Evolutionary conservation across 208 protist genomes (phyloP).

Genomic region (Acanthamoeba healyi): DNA sequence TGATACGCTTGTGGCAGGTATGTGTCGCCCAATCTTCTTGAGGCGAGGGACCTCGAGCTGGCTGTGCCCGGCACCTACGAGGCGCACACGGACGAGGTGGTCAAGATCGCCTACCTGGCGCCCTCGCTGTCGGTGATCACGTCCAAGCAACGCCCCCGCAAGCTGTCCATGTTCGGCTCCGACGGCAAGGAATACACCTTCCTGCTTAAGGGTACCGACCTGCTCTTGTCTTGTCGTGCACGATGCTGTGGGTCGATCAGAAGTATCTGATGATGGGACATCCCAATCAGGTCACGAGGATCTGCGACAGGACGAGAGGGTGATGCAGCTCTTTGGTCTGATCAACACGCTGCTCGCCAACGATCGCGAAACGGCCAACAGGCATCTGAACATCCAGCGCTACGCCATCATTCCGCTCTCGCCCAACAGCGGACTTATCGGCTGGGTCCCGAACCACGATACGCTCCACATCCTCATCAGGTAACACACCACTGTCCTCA

Average conservation of each 20-base stretch:
- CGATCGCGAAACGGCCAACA: constrained; percentile 92
- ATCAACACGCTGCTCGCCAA: constrained; percentile 98
- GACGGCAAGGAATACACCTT: constrained; percentile 98
- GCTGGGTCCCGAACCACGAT: constrained; percentile 92
- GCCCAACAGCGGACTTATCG: constrained; percentile 98
- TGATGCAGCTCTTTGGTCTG: constrained; percentile 99
- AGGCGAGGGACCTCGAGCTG: constrained; percentile 95
- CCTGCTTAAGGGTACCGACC: constrained; percentile 96
- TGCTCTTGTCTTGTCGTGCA: too few species aligned
- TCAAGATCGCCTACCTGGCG: constrained; percentile 96
- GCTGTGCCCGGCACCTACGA: constrained; percentile 94
- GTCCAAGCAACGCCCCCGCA: constrained; percentile 99
- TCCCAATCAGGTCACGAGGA: constrained; percentile 91
- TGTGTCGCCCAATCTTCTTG: constrained; percentile 96
- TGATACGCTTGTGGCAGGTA: too few species aligned
- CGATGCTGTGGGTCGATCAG: too few species aligned
- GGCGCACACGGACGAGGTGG: constrained; percentile 94
- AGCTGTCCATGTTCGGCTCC: constrained; percentile 96
- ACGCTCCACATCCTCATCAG: too few species aligned
- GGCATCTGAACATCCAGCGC: constrained; percentile 94
- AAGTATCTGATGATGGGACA: too few species aligned
- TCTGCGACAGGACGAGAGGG: constrained; percentile 98
- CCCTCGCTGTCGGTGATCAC: constrained; percentile 96
- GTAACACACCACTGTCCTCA: too few species aligned
- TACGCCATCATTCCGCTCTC: constrained; percentile 99